A percentile compares a stretch with the other conserved stretches of the same genome.
phyloP scores from a whole-genome alignment of 2,329 filamentous ascomycete genomes.

The Cordyceps cicadae region DNA sequence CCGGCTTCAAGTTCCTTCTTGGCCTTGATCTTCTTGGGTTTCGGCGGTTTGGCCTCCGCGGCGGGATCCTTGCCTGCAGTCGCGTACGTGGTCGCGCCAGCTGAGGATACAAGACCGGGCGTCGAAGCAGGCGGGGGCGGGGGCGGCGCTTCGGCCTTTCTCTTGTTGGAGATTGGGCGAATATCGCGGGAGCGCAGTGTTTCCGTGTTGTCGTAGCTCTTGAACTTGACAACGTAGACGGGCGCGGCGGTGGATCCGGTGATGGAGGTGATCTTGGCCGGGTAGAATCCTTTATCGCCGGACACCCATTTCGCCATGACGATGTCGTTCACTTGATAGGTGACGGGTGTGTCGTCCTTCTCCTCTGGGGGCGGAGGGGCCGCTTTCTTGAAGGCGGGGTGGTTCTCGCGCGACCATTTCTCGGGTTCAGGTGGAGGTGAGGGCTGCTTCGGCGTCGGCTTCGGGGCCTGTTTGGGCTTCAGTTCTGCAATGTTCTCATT shows the following conservation, averaged over 20 bases:
- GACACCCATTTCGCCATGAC: slow-evolving; percentile 87
- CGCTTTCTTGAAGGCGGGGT: slow-evolving; percentile 62
- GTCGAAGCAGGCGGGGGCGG: slow-evolving; percentile 27
- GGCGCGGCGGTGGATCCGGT: slow-evolving; percentile 86
- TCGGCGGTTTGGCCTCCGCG: slow-evolving; percentile 59
- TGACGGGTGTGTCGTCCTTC: slow-evolving; percentile 45
- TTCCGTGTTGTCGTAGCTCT: slow-evolving; percentile 79
- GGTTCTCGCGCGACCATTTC: slow-evolving; percentile 75
- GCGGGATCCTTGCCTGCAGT: slow-evolving; percentile 56
- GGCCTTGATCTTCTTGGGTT: slow-evolving; percentile 84
- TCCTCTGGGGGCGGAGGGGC: slow-evolving; percentile 32
- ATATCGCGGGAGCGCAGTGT: slow-evolving; percentile 77
- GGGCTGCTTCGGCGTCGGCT: slow-evolving; percentile 36
- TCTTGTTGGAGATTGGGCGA: slow-evolving; percentile 69
- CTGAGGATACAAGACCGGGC: slow-evolving; percentile 42
- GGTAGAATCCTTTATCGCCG: slow-evolving; percentile 84
- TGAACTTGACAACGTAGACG: slow-evolving; percentile 92
- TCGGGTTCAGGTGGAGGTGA: slow-evolving; percentile 50
- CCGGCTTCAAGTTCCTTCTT: slow-evolving; percentile 84
- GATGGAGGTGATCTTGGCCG: slow-evolving; percentile 85
- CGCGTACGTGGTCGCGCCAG: slow-evolving; percentile 49
- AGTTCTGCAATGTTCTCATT: slow-evolving; percentile 76
- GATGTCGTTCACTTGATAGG: slow-evolving; percentile 80
- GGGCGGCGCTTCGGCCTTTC: slow-evolving; percentile 74
- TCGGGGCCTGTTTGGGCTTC: slow-evolving; percentile 43